phyloP scores from a whole-genome alignment of 768 basidiomycete genomes.

The Calvatia gigantea region DNA sequence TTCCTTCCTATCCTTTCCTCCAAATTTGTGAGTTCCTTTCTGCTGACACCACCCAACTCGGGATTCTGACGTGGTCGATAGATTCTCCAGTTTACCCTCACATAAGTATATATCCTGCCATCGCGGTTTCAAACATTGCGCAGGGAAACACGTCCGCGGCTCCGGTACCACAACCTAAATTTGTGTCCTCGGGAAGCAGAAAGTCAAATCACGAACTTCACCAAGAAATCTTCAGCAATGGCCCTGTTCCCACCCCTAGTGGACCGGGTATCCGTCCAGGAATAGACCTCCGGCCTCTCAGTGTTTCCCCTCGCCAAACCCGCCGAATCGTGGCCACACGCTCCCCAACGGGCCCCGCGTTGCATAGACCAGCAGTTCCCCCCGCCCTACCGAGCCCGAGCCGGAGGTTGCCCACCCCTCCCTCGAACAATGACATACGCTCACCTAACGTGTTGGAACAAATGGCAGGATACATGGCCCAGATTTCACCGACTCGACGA shows the following conservation, averaged over 20 bases:
- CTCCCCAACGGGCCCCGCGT: conserved; percentile 9
- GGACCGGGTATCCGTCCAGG: background rate
- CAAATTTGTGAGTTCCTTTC: background rate
- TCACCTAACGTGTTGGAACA: conserved; percentile 1
- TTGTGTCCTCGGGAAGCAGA: background rate
- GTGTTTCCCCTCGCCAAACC: background rate
- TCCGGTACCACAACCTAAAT: background rate
- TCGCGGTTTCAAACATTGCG: background rate
- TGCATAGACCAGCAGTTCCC: background rate
- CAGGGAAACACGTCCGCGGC: background rate
- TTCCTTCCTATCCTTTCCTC: conserved; percentile 3
- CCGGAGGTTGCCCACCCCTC: background rate
- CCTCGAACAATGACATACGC: background rate
- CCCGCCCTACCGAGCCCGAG: conserved; percentile 6
- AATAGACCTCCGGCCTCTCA: background rate
- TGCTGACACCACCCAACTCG: background rate
- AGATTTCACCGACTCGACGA: background rate
- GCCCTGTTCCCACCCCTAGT: background rate
- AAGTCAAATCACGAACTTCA: conserved; percentile 8
- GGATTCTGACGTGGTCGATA: background rate
- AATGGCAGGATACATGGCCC: background rate
- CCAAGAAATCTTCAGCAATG: background rate
- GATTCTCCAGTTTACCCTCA: conserved; percentile 8
- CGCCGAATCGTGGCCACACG: conserved; percentile 6
- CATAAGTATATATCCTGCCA: background rate